Conservation (phyloP, 2,329 filamentous ascomycete species). For the Monilinia fructigena region DNA sequence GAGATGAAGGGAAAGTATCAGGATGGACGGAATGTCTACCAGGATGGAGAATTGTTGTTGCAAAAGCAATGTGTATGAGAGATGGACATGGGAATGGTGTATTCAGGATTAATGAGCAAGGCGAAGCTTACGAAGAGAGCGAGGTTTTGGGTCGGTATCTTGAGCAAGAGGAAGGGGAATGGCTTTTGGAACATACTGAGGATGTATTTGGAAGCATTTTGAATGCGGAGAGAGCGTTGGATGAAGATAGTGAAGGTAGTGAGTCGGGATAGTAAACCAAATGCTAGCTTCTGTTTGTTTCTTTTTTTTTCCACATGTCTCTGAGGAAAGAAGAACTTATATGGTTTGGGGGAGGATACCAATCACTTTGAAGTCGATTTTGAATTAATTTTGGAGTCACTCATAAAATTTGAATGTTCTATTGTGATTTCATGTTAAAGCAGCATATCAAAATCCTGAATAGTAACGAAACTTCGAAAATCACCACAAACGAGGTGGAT, state of each 20-base stretch:
- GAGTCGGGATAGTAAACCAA: background rate
- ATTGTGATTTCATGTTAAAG: too few relatives aligned
- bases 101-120: slow-evolving; percentile 9
- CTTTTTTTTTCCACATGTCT: background rate
- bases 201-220: background rate
- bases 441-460: too few relatives aligned
- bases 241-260: background rate
- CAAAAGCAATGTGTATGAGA: slow-evolving; percentile 1
- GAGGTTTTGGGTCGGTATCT: background rate
- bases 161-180: background rate
- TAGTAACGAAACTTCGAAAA: background rate
- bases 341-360: background rate
- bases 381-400: background rate
- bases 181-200: background rate
- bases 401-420: too few relatives aligned
- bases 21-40: slow-evolving; percentile 4
- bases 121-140: background rate
- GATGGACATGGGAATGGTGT: slow-evolving; percentile 14
- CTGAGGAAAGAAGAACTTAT: too few relatives aligned
- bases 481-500: background rate
- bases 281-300: background rate
- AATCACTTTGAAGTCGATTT: background rate
- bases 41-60: background rate
- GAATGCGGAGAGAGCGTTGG: background rate
- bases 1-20: slow-evolving; percentile 6